A percentile compares a stretch with the other conserved stretches of the same genome.
These are phyloP conservation scores for Russula emetica DNA, from an alignment of 768 basidiomycete species.

Conservation along the genomic window DNA sequence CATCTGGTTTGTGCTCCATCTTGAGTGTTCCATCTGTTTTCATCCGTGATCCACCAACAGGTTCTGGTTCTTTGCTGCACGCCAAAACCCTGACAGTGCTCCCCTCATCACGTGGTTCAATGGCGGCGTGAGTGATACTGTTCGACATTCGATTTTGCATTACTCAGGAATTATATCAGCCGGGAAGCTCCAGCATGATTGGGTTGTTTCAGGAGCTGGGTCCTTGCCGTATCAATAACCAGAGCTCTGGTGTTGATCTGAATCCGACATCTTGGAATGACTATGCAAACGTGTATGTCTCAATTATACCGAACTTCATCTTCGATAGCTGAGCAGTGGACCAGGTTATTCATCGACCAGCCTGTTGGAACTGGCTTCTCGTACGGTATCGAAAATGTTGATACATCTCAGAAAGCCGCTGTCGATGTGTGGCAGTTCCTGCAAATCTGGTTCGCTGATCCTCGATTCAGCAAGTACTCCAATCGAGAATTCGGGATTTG, in stretches of 20 bases:
- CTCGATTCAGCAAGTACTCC: constrained; percentile 47
- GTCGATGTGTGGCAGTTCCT: constrained; percentile 58
- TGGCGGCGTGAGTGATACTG: constrained; percentile 39
- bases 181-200: constrained; percentile 46
- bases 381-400: constrained; percentile 47
- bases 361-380: constrained; percentile 67
- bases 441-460: constrained; percentile 59
- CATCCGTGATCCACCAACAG: constrained; percentile 32
- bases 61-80: constrained; percentile 68
- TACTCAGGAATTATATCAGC: constrained; percentile 27
- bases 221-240: constrained; percentile 69
- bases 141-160: background rate
- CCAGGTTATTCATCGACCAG: constrained; percentile 54
- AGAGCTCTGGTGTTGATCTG: constrained; percentile 49
- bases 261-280: constrained; percentile 61
- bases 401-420: constrained; percentile 52
- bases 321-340: background rate
- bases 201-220: constrained; percentile 92
- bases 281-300: constrained; percentile 44
- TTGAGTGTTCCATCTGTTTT: background rate
- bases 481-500: constrained; percentile 51
- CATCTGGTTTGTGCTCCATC: constrained; percentile 42
- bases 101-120: constrained; percentile 66
- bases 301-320: background rate
- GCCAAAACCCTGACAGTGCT: constrained; percentile 54